phyloP scores from a whole-genome alignment of 805 yeast genomes.

The Yarrowia sp. region DNA sequence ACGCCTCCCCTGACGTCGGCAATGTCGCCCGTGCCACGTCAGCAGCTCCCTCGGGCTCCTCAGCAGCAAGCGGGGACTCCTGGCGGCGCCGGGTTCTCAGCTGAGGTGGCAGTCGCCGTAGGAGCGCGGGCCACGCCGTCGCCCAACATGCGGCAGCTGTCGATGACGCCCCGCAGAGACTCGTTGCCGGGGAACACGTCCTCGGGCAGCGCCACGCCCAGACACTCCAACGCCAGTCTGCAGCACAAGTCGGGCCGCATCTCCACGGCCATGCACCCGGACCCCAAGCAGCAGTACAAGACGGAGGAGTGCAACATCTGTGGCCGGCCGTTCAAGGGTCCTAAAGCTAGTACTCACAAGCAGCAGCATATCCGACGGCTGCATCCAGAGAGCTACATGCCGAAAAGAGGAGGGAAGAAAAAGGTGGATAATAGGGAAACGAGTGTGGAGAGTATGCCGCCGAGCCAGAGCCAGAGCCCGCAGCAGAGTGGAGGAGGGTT shows the following conservation, averaged over 20 bases:
- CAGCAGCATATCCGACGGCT: slow-evolving; percentile 58
- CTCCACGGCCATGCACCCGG: slow-evolving; percentile 32
- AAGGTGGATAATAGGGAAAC: slow-evolving; percentile 41
- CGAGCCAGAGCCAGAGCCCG: slow-evolving; percentile 34
- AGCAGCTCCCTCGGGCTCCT: slow-evolving; percentile 37
- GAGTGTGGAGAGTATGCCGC: slow-evolving; percentile 30
- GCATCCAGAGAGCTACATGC: slow-evolving; percentile 56
- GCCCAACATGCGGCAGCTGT: slow-evolving; percentile 31
- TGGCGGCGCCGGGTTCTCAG: slow-evolving; percentile 39
- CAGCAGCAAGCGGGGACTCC: slow-evolving; percentile 35
- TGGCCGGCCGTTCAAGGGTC: slow-evolving; percentile 56
- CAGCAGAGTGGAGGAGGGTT: slow-evolving; percentile 23
- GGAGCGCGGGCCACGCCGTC: slow-evolving; percentile 18
- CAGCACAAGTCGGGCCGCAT: slow-evolving; percentile 16
- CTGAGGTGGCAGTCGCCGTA: slow-evolving; percentile 32
- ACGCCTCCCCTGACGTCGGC: slow-evolving; percentile 5
- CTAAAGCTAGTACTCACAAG: slow-evolving; percentile 57
- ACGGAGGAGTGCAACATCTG: slow-evolving; percentile 55
- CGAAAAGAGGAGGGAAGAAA: slow-evolving; percentile 57
- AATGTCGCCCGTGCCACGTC: slow-evolving; percentile 28
- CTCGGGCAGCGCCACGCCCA: slow-evolving; percentile 9
- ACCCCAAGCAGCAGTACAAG: slow-evolving; percentile 41
- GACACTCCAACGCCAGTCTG: neutral
- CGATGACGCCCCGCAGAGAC: slow-evolving; percentile 33
- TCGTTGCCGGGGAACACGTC: slow-evolving; percentile 31